Percentiles rank a stretch among this genome's conserved stretches.
These are phyloP conservation scores for Gossypium australe DNA, from an alignment of 345 rosid genomes.

Conservation along the genomic window DNA sequence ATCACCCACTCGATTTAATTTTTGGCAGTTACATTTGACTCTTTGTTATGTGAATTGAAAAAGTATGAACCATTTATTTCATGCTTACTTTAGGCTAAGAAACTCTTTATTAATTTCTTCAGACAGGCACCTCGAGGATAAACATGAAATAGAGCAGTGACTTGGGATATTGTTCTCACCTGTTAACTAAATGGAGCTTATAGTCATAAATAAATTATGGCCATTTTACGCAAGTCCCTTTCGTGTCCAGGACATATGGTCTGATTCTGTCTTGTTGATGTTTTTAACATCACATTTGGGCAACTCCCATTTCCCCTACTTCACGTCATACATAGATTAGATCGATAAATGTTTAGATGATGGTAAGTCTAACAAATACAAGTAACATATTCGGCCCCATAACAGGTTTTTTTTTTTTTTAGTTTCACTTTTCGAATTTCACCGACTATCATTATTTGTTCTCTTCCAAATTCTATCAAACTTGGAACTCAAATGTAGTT, in stretches of 20 bases:
- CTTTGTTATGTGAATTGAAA: not conserved
- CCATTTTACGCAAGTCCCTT: not conserved
- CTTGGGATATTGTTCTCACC: not conserved
- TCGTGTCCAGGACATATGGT: not conserved
- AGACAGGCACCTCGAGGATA: not conserved
- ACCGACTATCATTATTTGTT: too few relatives aligned
- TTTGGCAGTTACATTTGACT: not conserved
- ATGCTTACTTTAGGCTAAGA: not conserved
- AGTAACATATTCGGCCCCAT: too few relatives aligned
- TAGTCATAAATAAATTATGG: not conserved
- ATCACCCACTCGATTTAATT: not conserved
- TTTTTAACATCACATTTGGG: not conserved
- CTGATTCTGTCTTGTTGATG: not conserved
- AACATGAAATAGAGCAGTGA: not conserved
- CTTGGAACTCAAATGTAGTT: constrained; percentile 11
- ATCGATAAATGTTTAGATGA: not conserved
- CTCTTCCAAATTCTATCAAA: not conserved
- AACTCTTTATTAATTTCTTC: not conserved
- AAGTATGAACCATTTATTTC: not conserved
- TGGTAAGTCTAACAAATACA: not conserved
- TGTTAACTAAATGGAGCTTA: too few relatives aligned
- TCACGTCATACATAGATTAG: not conserved
- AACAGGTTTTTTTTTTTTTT: too few relatives aligned
- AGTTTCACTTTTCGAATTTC: too few relatives aligned
- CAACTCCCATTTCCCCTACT: not conserved